phyloP scores from a whole-genome alignment of 148 eudicot genomes.

The Rhododendron griersonianum region DNA sequence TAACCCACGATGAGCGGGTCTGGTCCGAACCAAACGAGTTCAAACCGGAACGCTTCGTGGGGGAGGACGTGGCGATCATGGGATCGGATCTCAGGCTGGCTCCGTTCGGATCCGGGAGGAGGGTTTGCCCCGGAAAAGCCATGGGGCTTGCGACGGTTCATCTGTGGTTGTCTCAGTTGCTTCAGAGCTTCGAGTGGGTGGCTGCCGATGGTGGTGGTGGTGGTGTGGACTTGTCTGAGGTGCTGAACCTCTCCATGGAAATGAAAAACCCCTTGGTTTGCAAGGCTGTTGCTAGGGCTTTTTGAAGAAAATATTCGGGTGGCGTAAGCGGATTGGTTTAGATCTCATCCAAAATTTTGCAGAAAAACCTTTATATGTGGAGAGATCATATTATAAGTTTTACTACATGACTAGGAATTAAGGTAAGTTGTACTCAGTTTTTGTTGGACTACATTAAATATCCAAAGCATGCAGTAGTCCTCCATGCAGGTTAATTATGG shows the following conservation, averaged over 20 bases:
- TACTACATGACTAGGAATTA: too few species aligned
- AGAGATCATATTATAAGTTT: not conserved
- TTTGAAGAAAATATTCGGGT: slow-evolving; percentile 5
- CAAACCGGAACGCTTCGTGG: slow-evolving; percentile 66
- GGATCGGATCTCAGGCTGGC: slow-evolving; percentile 80
- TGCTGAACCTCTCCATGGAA: slow-evolving; percentile 80
- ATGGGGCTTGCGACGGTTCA: slow-evolving; percentile 76
- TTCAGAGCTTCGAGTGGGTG: slow-evolving; percentile 76
- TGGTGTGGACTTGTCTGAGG: slow-evolving; percentile 68
- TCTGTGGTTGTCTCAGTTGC: slow-evolving; percentile 83
- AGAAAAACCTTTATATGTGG: not conserved
- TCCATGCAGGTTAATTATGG: not conserved
- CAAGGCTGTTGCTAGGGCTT: slow-evolving; percentile 60
- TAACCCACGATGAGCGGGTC: slow-evolving; percentile 65
- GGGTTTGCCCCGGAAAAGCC: slow-evolving; percentile 90
- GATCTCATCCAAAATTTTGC: slow-evolving; percentile 20
- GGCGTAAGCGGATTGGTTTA: not conserved
- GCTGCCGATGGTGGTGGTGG: slow-evolving; percentile 40
- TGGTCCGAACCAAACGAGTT: slow-evolving; percentile 67
- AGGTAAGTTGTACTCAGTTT: not conserved
- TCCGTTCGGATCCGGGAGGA: slow-evolving; percentile 81
- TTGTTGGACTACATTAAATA: not conserved
- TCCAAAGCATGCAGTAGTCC: not conserved
- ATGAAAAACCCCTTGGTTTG: slow-evolving; percentile 82
- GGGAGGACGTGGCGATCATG: slow-evolving; percentile 69